Evolutionary conservation across 345 rosid species (phyloP).

Genomic region (Angophora floribunda): DNA sequence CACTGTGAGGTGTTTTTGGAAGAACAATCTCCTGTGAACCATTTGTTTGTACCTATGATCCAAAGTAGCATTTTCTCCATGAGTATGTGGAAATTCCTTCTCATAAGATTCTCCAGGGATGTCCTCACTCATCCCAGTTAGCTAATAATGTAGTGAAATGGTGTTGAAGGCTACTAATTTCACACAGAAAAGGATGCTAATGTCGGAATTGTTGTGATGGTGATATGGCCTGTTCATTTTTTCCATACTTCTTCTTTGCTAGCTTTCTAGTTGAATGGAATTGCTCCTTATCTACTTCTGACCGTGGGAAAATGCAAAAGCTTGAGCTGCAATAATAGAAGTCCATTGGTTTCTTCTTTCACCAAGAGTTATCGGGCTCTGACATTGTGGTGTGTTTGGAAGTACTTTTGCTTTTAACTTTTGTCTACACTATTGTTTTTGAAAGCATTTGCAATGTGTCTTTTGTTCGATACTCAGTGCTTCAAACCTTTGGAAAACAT

Average conservation of each 20-base stretch:
- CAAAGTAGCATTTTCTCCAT: neutral
- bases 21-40: neutral
- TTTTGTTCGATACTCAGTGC: rapidly evolving
- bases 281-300: neutral
- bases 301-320: neutral
- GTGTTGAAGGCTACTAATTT: no score
- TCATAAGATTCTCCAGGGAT: no score
- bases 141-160: no score
- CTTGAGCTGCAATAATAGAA: neutral
- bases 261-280: neutral
- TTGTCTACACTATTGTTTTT: neutral
- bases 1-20: no score
- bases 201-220: no score
- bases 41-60: neutral
- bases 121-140: no score
- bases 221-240: neutral
- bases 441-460: neutral
- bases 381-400: rapidly evolving
- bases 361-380: rapidly evolving
- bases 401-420: neutral
- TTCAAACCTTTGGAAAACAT: neutral
- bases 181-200: no score
- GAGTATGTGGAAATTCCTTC: neutral
- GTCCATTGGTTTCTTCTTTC: neutral
- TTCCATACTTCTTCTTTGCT: neutral